Evolutionary conservation across 2,329 filamentous ascomycete species (phyloP), one percentile per base, ranked within the genome.

Genomic region (Aspergillus oerlinghausenensis): DNA sequence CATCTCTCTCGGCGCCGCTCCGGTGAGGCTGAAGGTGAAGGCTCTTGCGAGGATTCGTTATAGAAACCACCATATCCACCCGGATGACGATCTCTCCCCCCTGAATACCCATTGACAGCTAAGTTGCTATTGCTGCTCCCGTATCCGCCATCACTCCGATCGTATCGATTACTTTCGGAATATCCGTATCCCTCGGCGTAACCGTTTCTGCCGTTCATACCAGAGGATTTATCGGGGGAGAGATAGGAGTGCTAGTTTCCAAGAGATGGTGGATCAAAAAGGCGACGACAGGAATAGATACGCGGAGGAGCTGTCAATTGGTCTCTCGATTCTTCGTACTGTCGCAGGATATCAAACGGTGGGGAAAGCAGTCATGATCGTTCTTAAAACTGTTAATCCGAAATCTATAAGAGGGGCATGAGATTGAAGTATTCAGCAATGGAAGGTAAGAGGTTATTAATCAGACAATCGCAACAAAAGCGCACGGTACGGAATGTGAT

Each of bases 21-120:
- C 29, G 71, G 71, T 2, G 72, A 73, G 3, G 58, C 59, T 9
- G 69, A 61, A 1, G 65, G 57, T 49, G 66, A 60, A 14, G 69
- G 59, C 48, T 67, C 65, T 52, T 67, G 66, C 32, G 67, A 59
- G 6, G 68, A 50, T 42, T 74, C 73, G 21, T 67, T 57, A 29
- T 73, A 72, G 50, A 78, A 77, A 28, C 76, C 76, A 38, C 76
- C 76, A 55, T 78, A 79, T 25, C 76, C 77, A 47, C 76, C 76
- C 2, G 74, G 67, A 23, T 76, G 73, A 49, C 68, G 71, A 21
- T 73, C 73, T 49, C 73, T 66, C 47, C 58, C 62, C 38, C 60
- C 63, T 48, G 63, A 62, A 54, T 74, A 73, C 29, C 70, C 67
- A 55, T 73, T 74, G 55, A 67, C 66, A 17, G 66, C 70, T 51